phyloP scores from a whole-genome alignment of 768 basidiomycete species.

The Termitomyces sp. region DNA sequence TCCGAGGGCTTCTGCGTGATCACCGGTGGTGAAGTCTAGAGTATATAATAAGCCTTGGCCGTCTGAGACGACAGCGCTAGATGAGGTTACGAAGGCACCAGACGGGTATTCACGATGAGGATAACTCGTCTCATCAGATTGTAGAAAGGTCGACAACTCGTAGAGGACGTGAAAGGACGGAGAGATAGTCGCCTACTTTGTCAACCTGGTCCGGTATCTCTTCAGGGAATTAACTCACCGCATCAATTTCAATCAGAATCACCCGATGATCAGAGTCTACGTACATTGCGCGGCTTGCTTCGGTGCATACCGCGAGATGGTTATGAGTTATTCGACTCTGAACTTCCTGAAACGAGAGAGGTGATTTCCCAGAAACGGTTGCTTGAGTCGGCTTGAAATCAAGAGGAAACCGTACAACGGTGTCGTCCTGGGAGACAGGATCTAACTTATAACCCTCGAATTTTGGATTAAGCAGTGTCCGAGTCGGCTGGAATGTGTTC shows the following conservation, averaged over 20 bases:
- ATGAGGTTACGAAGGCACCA: slow-evolving; percentile 46
- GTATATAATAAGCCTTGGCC: slow-evolving; percentile 66
- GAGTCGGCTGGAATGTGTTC: slow-evolving; percentile 37
- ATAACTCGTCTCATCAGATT: slow-evolving; percentile 29
- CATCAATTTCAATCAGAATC: slow-evolving; percentile 48
- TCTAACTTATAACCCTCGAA: slow-evolving; percentile 84
- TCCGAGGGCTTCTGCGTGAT: slow-evolving; percentile 42
- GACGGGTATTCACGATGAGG: slow-evolving; percentile 74
- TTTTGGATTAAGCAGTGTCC: slow-evolving; percentile 66
- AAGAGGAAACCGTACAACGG: slow-evolving; percentile 46
- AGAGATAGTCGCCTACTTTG: slow-evolving; percentile 42
- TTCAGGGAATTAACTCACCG: slow-evolving; percentile 40
- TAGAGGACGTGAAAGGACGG: slow-evolving; percentile 55
- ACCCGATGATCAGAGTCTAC: slow-evolving; percentile 62
- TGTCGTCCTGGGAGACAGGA: slow-evolving; percentile 51
- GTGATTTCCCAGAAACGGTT: slow-evolving; percentile 52
- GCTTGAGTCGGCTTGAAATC: slow-evolving; percentile 53
- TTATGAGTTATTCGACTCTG: slow-evolving; percentile 83
- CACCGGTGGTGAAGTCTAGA: slow-evolving; percentile 37
- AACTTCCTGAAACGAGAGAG: slow-evolving; percentile 75
- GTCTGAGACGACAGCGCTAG: slow-evolving; percentile 55
- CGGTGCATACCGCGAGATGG: slow-evolving; percentile 53
- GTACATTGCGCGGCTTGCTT: slow-evolving; percentile 51
- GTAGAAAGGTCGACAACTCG: slow-evolving; percentile 53
- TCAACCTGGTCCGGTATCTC: slow-evolving; percentile 5